phyloP scores from a whole-genome alignment of 2,329 filamentous ascomycete genomes.

The Fusarium nygamai region DNA sequence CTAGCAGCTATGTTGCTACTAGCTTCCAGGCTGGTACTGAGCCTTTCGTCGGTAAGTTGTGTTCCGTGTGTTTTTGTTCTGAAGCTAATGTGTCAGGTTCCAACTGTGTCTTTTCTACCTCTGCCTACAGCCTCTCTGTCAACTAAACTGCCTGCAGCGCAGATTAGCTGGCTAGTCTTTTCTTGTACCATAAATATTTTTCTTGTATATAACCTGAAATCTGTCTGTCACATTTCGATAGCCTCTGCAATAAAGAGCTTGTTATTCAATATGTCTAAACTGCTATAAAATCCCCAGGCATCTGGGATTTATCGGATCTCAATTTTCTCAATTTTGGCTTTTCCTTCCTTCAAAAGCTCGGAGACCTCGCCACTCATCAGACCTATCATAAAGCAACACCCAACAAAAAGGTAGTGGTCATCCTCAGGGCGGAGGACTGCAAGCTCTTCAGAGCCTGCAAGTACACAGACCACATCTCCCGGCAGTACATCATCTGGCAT shows the following conservation, averaged over 20 bases:
- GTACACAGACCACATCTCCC: not conserved
- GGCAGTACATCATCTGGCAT: accelerated
- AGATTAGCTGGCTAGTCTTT: not conserved
- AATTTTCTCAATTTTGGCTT: not conserved
- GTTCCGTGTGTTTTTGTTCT: accelerated
- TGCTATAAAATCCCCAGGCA: not conserved
- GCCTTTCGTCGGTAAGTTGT: constrained; percentile 59
- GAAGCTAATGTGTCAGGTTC: constrained; percentile 15
- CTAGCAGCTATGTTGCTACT: constrained; percentile 34
- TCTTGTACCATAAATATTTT: not conserved
- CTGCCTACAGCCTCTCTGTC: constrained; percentile 26
- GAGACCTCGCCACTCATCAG: not conserved
- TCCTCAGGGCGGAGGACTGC: not conserved
- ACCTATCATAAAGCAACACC: not conserved
- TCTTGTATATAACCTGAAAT: not conserved
- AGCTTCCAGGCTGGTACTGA: constrained; percentile 59
- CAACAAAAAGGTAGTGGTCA: not conserved
- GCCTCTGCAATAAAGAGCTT: not conserved
- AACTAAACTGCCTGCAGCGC: constrained; percentile 10
- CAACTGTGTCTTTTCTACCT: constrained; percentile 33
- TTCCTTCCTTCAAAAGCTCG: no score
- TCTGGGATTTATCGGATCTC: not conserved
- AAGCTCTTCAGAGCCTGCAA: accelerated
- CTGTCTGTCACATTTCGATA: not conserved
- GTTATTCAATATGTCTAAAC: not conserved